Base-by-base conservation (phyloP, 2,329 filamentous ascomycete genomes). In the Tympanopsis confertula region DNA sequence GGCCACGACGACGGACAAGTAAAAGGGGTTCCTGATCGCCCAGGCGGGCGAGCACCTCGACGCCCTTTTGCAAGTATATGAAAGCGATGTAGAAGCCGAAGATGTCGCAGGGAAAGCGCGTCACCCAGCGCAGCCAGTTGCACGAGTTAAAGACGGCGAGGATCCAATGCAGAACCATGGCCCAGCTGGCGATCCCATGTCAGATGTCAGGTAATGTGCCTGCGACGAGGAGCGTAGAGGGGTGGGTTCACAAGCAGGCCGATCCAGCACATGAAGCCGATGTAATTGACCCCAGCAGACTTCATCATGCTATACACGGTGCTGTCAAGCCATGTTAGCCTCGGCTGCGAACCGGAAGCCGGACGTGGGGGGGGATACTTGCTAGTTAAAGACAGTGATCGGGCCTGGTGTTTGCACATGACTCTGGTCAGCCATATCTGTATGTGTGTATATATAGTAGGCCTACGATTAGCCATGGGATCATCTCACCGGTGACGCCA, bases 41-140 rank as follows among this genome's bases (percentile, higher is more conserved):
- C 50, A 93, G 82, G 12, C 81, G 71, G 32, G 78, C 80, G 15
- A 94, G 70, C 13, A 93, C 84, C 58, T 94, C 85, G 43, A 94
- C 81, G 13, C 86, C 86, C 59, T 94, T 94, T 52, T 94, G 86
- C 15, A 94, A 68, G 54, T 94, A 94, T 57, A 94, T 89, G 53
- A 84, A 87, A 40, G 86, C 86, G 35, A 94, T 86, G 54, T 94
- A 94, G 62, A 94, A 93, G 37, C 86, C 87, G 47, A 94, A 94
- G 50, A 89, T 91, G 56, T 94, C 87, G 60, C 87, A 94, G 18
- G 86, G 86, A 54, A 94, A 94, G 13, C 86, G 74, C 1, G 87
- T 94, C 17, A 94, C 86, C 57, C 88, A 94, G 51, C 78, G 80
- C n/a, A 94, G 67, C 50, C 72, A 82, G 58, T 94, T 91, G 65